Evolutionary conservation across 2,329 filamentous ascomycete genomes (phyloP).

Genomic region (Tetracladium maxilliforme): DNA sequence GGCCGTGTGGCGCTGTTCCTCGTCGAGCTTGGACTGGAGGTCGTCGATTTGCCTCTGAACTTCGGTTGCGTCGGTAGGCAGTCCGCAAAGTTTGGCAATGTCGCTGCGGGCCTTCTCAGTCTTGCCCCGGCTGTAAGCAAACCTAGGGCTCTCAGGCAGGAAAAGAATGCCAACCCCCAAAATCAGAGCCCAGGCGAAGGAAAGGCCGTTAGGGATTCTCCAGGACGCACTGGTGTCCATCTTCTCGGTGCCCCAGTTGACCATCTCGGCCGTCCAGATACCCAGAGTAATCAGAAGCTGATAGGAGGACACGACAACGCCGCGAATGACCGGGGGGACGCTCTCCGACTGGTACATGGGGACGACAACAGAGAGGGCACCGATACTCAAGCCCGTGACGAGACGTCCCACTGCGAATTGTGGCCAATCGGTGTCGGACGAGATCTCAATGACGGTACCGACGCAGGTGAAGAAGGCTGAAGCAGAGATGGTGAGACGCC

Average conservation of each 20-base stretch:
- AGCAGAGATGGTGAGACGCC: slow-evolving; percentile 44
- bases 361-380: slow-evolving; percentile 46
- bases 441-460: slow-evolving; percentile 47
- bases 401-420: slow-evolving; percentile 51
- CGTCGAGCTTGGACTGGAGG: slow-evolving; percentile 33
- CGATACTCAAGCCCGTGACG: slow-evolving; percentile 52
- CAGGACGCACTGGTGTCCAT: slow-evolving; percentile 34
- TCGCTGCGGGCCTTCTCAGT: slow-evolving; percentile 30
- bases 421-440: slow-evolving; percentile 38
- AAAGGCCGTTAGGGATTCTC: slow-evolving; percentile 46
- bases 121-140: slow-evolving; percentile 28
- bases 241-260: slow-evolving; percentile 45
- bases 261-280: slow-evolving; percentile 39
- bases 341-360: slow-evolving; percentile 58
- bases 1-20: slow-evolving; percentile 31
- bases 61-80: slow-evolving; percentile 17
- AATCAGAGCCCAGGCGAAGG: slow-evolving; percentile 37
- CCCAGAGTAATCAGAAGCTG: slow-evolving; percentile 58
- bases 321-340: slow-evolving; percentile 47
- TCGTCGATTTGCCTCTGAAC: slow-evolving; percentile 34
- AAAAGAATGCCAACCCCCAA: slow-evolving; percentile 33
- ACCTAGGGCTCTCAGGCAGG: slow-evolving; percentile 40
- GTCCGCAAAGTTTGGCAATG: slow-evolving; percentile 30
- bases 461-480: slow-evolving; percentile 48
- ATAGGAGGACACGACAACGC: slow-evolving; percentile 47